phyloP scores from a whole-genome alignment of 305 asterid genomes.

The Fraxinus paxiana region DNA sequence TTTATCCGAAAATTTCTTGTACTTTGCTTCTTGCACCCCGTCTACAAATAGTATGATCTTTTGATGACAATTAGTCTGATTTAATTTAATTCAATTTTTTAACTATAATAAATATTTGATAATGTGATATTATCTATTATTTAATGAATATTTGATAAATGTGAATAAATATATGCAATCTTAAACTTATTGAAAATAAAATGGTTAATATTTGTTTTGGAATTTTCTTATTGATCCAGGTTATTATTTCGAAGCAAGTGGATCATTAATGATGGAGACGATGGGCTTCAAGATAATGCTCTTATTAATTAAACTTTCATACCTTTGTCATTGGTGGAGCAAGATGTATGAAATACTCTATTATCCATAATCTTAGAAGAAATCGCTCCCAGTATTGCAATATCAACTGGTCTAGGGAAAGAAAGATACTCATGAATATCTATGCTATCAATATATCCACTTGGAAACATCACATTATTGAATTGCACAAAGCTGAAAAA shows the following conservation, averaged over 20 bases:
- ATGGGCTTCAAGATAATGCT: not conserved
- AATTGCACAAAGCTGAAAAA: not conserved
- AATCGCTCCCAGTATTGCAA: not conserved
- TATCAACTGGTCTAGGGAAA: not conserved
- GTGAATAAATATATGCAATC: not conserved
- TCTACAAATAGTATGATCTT: too few species aligned
- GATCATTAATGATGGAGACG: not conserved
- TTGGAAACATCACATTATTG: not conserved
- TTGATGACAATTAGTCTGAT: not conserved
- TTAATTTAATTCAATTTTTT: not conserved
- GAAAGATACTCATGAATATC: not conserved
- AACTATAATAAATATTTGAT: not conserved
- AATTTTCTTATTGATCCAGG: not conserved
- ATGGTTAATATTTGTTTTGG: not conserved
- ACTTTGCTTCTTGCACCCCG: slow-evolving; percentile 28
- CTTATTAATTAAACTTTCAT: not conserved
- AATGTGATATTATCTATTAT: not conserved
- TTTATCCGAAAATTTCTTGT: slow-evolving; percentile 24
- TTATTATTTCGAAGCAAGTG: not conserved
- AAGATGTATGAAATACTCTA: not conserved
- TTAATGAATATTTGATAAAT: not conserved
- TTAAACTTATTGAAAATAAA: not conserved
- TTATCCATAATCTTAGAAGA: not conserved
- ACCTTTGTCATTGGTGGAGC: not conserved
- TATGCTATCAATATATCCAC: not conserved